phyloP scores from a whole-genome alignment of 257 asterid species.

The Sherardia arvensis region DNA sequence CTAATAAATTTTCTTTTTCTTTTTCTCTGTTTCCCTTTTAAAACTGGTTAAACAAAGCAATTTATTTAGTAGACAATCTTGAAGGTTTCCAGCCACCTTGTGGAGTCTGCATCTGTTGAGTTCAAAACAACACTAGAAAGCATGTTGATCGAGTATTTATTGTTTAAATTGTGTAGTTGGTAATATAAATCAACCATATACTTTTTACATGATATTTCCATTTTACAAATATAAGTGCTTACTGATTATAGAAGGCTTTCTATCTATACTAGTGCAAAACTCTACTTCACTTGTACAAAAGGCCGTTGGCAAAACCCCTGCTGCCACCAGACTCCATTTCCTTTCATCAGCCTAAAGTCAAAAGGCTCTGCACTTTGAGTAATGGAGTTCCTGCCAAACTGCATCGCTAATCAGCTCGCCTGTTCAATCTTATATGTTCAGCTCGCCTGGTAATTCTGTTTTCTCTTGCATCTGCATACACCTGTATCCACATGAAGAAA shows the following conservation, averaged over 20 bases:
- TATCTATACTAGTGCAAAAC: neutral
- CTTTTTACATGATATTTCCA: neutral
- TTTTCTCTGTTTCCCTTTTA: too few species aligned
- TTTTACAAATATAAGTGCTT: neutral
- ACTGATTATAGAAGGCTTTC: neutral
- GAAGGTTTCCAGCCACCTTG: too few species aligned
- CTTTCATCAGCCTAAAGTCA: neutral
- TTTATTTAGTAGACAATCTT: too few species aligned
- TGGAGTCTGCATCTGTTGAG: neutral
- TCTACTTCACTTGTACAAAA: neutral
- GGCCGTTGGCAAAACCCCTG: neutral
- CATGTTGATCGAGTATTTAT: neutral
- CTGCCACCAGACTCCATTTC: neutral
- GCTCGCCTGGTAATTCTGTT: neutral
- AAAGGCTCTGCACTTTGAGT: neutral
- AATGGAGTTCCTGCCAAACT: neutral
- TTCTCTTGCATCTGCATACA: neutral
- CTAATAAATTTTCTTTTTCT: too few species aligned
- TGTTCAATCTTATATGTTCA: neutral
- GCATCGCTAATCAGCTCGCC: neutral
- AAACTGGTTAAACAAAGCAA: too few species aligned
- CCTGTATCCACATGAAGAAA: neutral
- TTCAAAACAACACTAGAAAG: neutral
- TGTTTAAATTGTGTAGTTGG: neutral
- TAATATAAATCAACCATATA: neutral